Evolutionary conservation across 345 rosid species (phyloP).

Genomic region (Capsella bursapastoris): DNA sequence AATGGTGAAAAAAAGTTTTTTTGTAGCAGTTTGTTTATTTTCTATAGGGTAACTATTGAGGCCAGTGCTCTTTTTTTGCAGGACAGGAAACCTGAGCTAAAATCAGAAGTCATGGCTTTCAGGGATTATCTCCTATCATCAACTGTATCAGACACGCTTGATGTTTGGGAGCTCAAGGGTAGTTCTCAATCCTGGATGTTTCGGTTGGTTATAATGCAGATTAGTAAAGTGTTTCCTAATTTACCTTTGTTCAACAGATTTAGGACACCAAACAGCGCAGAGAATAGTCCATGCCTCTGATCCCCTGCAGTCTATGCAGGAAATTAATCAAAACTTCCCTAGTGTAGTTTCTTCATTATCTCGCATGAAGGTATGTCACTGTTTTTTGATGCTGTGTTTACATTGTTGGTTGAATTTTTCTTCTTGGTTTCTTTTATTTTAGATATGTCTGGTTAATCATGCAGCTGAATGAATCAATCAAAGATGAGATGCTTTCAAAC

Average conservation of each 20-base stretch:
- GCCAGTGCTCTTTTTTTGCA: conserved; percentile 43
- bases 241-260: conserved; percentile 60
- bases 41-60: conserved; percentile 33
- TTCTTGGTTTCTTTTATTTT: conserved; percentile 25
- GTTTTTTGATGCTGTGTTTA: conserved; percentile 20
- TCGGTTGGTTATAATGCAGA: conserved; percentile 16
- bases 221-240: conserved; percentile 31
- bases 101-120: conserved; percentile 88
- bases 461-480: conserved; percentile 87
- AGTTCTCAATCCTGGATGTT: conserved; percentile 34
- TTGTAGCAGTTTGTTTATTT: conserved; percentile 18
- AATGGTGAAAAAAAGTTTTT: not conserved
- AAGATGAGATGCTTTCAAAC: conserved; percentile 92
- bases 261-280: conserved; percentile 99
- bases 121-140: conserved; percentile 91
- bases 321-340: conserved; percentile 97
- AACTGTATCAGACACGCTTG: conserved; percentile 88
- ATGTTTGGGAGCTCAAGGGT: conserved; percentile 99
- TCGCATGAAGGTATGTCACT: conserved; percentile 81
- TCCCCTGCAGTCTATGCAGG: conserved; percentile 94
- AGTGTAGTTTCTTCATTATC: conserved; percentile 94
- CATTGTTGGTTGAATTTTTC: conserved; percentile 24
- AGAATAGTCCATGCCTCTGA: conserved; percentile 95
- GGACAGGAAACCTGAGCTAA: conserved; percentile 94
- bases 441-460: conserved; percentile 26